Evolutionary conservation across 148 eudicot genomes (phyloP).

Genomic region (Persicaria tinctoria): DNA sequence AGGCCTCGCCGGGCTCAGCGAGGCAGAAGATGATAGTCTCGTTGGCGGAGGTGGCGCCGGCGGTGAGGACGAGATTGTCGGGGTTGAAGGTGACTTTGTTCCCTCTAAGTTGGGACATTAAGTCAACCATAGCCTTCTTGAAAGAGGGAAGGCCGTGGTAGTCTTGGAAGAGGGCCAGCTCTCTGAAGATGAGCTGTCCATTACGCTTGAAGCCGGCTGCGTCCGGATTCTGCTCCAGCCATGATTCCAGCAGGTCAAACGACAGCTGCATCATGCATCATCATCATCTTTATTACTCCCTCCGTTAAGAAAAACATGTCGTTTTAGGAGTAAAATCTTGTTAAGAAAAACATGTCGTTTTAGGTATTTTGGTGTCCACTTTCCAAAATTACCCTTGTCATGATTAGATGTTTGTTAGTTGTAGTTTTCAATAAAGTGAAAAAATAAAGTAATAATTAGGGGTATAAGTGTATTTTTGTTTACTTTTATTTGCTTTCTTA

Average conservation of each 20-base stretch:
- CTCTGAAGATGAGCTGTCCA: slow-evolving; percentile 39
- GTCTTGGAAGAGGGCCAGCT: slow-evolving; percentile 51
- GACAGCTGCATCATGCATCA: slow-evolving; percentile 33
- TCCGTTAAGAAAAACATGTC: too few species aligned
- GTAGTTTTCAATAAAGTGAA: too few species aligned
- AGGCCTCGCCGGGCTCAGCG: slow-evolving; percentile 56
- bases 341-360: too few species aligned
- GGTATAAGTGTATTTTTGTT: too few species aligned
- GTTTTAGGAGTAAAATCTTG: too few species aligned
- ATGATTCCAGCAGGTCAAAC: slow-evolving; percentile 43
- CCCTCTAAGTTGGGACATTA: slow-evolving; percentile 25
- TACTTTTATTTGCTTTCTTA: too few species aligned
- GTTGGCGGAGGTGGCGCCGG: slow-evolving; percentile 65
- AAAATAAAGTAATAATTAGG: too few species aligned
- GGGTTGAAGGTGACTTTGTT: slow-evolving; percentile 42
- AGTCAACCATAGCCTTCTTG: slow-evolving; percentile 23
- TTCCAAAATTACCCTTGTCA: too few species aligned
- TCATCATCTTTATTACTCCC: too few species aligned
- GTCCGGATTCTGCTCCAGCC: slow-evolving; percentile 40
- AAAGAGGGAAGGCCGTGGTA: slow-evolving; percentile 61
- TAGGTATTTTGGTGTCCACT: too few species aligned
- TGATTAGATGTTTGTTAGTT: too few species aligned
- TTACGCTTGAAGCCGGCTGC: slow-evolving; percentile 20
- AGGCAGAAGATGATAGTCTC: slow-evolving; percentile 63
- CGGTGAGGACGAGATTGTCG: slow-evolving; percentile 44